Base-by-base conservation (phyloP, 352 stramenopile species). In the Globisporangium carolinianum region DNA sequence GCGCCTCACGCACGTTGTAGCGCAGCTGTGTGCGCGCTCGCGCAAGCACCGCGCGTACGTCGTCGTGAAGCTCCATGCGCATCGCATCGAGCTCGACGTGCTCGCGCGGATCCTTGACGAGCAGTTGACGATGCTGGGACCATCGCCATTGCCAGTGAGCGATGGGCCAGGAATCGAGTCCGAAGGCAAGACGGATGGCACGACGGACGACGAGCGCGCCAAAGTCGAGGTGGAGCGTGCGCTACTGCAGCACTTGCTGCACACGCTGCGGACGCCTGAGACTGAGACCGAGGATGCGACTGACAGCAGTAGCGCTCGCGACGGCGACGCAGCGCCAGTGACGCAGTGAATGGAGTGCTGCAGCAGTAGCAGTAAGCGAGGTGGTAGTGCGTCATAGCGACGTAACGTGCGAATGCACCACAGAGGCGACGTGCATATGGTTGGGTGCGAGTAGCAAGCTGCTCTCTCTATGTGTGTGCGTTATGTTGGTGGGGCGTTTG, bases 61-160 rank as follows among this genome's bases (percentile, higher is more conserved):
- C 12, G 76, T 86, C 62, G 69, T 91, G 49, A 88, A 91, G 57
- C 88, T 87, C 55, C 71, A 91, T 49, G 82, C 89, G 57, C 79
- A 74, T 36, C 87, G 68, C 53, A 64, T 91, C 10, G 78, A 88
- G 5, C 69, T 76, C 38, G 65, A 77, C 9, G 62, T 60, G 35
- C 57, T 91, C 1, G 48, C 50, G 2, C 47, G 61, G n/a, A 67
- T 91, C 6, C 60, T 94, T 11, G 54, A 66, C 0, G 79, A 90
- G 36, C 81, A 91, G 17, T 57, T 90, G 12, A 62, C 75, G n/a
- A 64, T 82, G n/a, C 63, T 92, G 0, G 24, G 24, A 32, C 24
- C 64, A 12, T 53, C 60, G n/a, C 14, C 43, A 7, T 9, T 3
- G 4, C 12, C 4, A 0, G 24, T 45, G 17, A 50, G 2, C 5